Evolutionary conservation across 2,329 filamentous ascomycete genomes (phyloP).

Genomic region (Gremmenia infestans): DNA sequence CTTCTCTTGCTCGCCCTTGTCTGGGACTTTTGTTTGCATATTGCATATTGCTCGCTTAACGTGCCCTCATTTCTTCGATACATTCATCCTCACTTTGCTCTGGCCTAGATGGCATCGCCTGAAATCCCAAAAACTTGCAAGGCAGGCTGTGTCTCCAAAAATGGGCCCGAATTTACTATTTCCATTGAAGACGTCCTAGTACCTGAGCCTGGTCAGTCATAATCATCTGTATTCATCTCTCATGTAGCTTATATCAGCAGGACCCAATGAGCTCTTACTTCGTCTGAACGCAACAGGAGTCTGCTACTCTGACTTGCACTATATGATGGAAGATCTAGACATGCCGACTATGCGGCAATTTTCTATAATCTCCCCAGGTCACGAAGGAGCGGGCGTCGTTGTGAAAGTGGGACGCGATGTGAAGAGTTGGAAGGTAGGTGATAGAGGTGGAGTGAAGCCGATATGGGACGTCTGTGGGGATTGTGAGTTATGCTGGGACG

Average conservation of each 20-base stretch:
- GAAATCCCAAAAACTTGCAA: conserved; percentile 3
- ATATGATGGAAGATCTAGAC: neutral
- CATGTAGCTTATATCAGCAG: neutral
- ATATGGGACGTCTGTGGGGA: neutral
- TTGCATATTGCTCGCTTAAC: no score
- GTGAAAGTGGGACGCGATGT: conserved; percentile 41
- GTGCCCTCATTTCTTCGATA: no score
- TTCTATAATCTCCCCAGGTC: conserved; percentile 21
- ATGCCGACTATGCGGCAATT: neutral
- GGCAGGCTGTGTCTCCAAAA: neutral
- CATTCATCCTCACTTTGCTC: neutral
- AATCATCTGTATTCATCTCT: neutral
- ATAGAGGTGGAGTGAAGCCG: conserved; percentile 5
- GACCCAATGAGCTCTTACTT: neutral
- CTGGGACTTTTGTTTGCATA: no score
- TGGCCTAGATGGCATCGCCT: neutral
- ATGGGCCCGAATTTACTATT: conserved; percentile 1
- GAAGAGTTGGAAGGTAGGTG: conserved; percentile 40
- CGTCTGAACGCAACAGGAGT: neutral
- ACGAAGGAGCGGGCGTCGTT: conserved; percentile 53
- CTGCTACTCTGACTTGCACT: neutral
- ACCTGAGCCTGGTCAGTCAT: neutral
- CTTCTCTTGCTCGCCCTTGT: no score
- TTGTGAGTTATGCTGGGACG: conserved; percentile 24
- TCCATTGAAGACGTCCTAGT: neutral